These are phyloP conservation scores for Euphrasia confusa DNA, from an alignment of 257 asterid species.

Conservation along the genomic window DNA sequence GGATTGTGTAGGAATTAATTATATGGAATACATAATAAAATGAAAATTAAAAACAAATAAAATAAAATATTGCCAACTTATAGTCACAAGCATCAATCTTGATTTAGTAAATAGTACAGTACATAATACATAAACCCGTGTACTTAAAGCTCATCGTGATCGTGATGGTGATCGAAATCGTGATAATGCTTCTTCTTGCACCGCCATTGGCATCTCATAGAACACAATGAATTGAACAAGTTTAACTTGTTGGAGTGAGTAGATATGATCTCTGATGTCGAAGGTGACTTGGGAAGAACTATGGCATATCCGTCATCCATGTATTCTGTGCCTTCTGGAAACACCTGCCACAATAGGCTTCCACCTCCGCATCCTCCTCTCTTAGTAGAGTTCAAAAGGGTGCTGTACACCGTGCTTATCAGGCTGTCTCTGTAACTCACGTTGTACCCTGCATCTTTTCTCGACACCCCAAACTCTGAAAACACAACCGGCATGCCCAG, in stretches of 20 bases:
- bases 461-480: slow-evolving; percentile 70
- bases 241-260: slow-evolving; percentile 60
- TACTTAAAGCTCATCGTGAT: slow-evolving; percentile 54
- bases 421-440: slow-evolving; percentile 49
- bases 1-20: too few species aligned
- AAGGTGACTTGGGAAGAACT: slow-evolving; percentile 62
- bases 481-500: slow-evolving; percentile 83
- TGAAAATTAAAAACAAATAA: too few species aligned
- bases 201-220: slow-evolving; percentile 77
- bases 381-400: slow-evolving; percentile 57
- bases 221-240: slow-evolving; percentile 59
- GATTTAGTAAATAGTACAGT: too few species aligned
- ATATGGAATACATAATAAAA: too few species aligned
- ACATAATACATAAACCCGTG: too few species aligned
- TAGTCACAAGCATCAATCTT: too few species aligned
- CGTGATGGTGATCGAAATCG: slow-evolving; percentile 33
- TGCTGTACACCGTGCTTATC: slow-evolving; percentile 50
- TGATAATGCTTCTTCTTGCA: slow-evolving; percentile 64
- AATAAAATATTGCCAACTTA: too few species aligned
- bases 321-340: slow-evolving; percentile 82
- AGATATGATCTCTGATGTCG: slow-evolving; percentile 48
- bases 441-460: slow-evolving; percentile 73
- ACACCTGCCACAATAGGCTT: slow-evolving; percentile 80
- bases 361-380: slow-evolving; percentile 83
- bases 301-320: slow-evolving; percentile 94